These are phyloP conservation scores for Lepidium africanum DNA, from an alignment of 345 rosid species.

Conservation along the genomic window DNA sequence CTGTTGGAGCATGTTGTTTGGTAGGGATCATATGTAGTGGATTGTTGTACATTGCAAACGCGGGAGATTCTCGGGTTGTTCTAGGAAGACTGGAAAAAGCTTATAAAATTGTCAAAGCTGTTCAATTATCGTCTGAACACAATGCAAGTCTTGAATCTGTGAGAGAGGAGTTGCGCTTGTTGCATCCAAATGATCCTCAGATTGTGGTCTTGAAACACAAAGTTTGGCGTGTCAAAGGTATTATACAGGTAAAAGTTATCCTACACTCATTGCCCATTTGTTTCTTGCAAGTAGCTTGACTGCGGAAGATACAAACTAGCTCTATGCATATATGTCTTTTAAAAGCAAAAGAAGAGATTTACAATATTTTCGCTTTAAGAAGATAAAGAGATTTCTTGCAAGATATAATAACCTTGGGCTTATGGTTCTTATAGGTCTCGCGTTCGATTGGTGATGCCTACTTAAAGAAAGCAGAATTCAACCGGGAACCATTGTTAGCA, in stretches of 20 bases:
- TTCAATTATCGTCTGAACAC: slow-evolving; percentile 48
- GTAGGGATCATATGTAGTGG: slow-evolving; percentile 52
- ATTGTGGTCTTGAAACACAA: slow-evolving; percentile 51
- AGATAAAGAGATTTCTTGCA: not conserved
- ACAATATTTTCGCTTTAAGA: not conserved
- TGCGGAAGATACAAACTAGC: not conserved
- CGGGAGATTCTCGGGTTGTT: slow-evolving; percentile 53
- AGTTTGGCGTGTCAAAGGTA: slow-evolving; percentile 57
- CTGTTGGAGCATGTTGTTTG: slow-evolving; percentile 54
- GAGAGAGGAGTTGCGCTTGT: slow-evolving; percentile 43
- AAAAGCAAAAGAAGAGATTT: not conserved
- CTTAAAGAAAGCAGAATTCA: slow-evolving; percentile 32
- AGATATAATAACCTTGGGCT: not conserved
- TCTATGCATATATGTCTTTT: not conserved
- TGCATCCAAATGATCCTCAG: slow-evolving; percentile 58
- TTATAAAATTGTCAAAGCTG: slow-evolving; percentile 34
- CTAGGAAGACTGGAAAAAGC: slow-evolving; percentile 41
- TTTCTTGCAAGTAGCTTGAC: not conserved
- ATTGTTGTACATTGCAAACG: slow-evolving; percentile 45
- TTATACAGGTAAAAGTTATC: slow-evolving; percentile 41
- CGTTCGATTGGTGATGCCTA: slow-evolving; percentile 35
- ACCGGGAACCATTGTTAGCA: slow-evolving; percentile 27
- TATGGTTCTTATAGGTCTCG: slow-evolving; percentile 19
- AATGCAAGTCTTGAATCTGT: slow-evolving; percentile 51
- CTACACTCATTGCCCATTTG: not conserved